Evolutionary conservation across 768 basidiomycete genomes (phyloP).

Genomic region (Trichaptum fuscoviolaceum): DNA sequence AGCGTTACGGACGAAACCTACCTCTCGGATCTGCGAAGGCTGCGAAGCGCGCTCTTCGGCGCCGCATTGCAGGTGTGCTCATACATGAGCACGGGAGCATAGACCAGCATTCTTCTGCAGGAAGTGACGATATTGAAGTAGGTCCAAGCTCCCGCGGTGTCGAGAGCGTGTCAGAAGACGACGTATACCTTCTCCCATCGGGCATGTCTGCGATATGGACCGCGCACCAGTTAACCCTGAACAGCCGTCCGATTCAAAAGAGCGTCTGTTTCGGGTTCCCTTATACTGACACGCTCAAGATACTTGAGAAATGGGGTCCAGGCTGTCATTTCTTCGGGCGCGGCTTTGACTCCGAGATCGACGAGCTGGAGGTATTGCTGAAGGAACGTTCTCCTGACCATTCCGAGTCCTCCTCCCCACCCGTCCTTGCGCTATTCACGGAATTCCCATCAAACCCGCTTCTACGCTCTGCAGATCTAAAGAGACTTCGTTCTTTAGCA

Average conservation of each 20-base stretch:
- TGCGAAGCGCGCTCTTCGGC: conserved; percentile 85
- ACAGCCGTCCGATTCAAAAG: conserved; percentile 55
- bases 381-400: conserved; percentile 31
- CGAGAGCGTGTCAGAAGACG: conserved; percentile 67
- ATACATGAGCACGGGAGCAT: conserved; percentile 30
- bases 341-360: conserved; percentile 72
- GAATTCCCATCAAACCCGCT: conserved; percentile 97
- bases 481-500: conserved; percentile 68
- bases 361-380: conserved; percentile 62
- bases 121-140: conserved; percentile 38
- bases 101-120: conserved; percentile 28
- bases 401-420: conserved; percentile 40
- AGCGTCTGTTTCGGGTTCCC: conserved; percentile 96
- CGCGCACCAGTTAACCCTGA: conserved; percentile 68
- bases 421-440: conserved; percentile 77
- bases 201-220: conserved; percentile 97
- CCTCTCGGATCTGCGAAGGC: conserved; percentile 63
- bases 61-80: conserved; percentile 84
- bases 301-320: conserved; percentile 93
- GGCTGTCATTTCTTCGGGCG: conserved; percentile 86
- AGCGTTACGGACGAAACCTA: conserved; percentile 90
- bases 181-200: conserved; percentile 81
- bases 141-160: conserved; percentile 69
- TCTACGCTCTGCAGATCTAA: conserved; percentile 76
- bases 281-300: conserved; percentile 92